Evolutionary conservation across 192 early-diverging fungal genomes (phyloP).

Genomic region (Oehlia diaphana): DNA sequence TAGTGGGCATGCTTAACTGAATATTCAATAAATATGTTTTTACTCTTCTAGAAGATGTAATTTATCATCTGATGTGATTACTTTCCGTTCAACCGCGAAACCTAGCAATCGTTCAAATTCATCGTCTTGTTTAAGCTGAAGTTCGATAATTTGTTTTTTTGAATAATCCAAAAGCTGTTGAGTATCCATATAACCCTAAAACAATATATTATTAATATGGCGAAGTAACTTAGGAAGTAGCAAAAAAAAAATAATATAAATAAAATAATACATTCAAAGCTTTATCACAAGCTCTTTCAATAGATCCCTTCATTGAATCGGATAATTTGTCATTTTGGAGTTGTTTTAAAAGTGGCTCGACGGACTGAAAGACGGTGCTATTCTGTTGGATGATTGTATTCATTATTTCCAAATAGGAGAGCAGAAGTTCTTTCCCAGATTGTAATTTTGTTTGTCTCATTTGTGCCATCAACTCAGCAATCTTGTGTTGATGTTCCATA

Average conservation of each 20-base stretch:
- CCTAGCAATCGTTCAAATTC: background rate
- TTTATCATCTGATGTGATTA: background rate
- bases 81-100: background rate
- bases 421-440: background rate
- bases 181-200: background rate
- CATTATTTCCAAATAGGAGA: background rate
- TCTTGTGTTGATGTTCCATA: constrained; percentile 20
- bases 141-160: background rate
- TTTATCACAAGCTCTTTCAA: background rate
- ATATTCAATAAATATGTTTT: no score
- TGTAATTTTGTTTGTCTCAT: constrained; percentile 17
- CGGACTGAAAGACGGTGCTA: background rate
- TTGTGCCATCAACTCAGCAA: constrained; percentile 9
- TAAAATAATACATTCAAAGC: background rate
- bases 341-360: background rate
- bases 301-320: background rate
- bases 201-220: background rate
- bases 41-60: background rate
- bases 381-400: background rate
- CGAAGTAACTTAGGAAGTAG: background rate
- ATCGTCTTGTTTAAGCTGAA: background rate
- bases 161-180: background rate
- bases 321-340: background rate
- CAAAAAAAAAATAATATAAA: background rate
- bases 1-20: no score